phyloP scores from a whole-genome alignment of 148 eudicot genomes.

The Diospyros lotus region DNA sequence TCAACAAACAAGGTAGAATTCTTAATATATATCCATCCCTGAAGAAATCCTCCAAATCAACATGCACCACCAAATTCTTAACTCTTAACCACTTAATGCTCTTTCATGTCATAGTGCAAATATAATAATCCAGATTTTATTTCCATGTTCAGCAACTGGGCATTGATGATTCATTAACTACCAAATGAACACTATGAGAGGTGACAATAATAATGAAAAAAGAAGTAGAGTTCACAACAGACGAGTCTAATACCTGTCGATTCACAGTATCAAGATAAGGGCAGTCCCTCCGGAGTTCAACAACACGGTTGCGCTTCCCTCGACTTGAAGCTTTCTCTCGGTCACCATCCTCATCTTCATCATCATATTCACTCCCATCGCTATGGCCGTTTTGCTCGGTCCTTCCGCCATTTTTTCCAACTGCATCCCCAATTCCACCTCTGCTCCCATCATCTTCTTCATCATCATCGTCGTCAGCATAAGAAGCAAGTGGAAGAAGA shows the following conservation, averaged over 20 bases:
- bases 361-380: conserved; percentile 15
- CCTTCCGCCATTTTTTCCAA: conserved; percentile 12
- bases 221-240: neutral
- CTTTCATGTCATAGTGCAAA: too few relatives aligned
- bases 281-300: conserved; percentile 75
- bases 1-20: neutral
- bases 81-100: too few relatives aligned
- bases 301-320: conserved; percentile 37
- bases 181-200: neutral
- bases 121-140: neutral
- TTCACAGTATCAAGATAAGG: conserved; percentile 94
- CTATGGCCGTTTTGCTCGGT: conserved; percentile 18
- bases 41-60: neutral
- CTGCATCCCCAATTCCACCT: conserved; percentile 14
- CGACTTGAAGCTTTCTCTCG: conserved; percentile 19
- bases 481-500: conserved; percentile 68
- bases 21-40: neutral
- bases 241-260: conserved; percentile 59
- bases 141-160: neutral
- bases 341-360: conserved; percentile 31
- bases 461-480: conserved; percentile 72
- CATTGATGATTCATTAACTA: neutral
- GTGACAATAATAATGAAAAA: neutral
- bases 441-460: conserved; percentile 48
- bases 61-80: too few relatives aligned